phyloP scores from a whole-genome alignment of 768 basidiomycete genomes.

The Leccinum variicolor region DNA sequence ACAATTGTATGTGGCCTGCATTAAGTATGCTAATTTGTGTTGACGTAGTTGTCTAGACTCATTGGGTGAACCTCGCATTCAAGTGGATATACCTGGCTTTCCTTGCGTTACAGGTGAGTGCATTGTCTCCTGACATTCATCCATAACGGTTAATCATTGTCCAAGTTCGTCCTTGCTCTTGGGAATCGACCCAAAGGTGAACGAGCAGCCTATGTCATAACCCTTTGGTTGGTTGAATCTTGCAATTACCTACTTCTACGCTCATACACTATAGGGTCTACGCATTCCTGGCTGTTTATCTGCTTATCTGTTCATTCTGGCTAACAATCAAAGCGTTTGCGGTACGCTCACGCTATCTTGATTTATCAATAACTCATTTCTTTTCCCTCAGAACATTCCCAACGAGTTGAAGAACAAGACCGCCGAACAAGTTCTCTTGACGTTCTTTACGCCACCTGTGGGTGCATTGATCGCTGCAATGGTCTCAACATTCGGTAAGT shows the following conservation, averaged over 20 bases:
- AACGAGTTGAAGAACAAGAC: slow-evolving; percentile 46
- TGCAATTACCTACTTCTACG: neutral
- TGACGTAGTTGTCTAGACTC: slow-evolving; percentile 45
- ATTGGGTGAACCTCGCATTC: slow-evolving; percentile 80
- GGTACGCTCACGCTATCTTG: slow-evolving; percentile 36
- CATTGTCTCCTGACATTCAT: neutral
- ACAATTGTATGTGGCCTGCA: slow-evolving; percentile 51
- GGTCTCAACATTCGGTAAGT: slow-evolving; percentile 79
- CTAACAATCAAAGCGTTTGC: slow-evolving; percentile 77
- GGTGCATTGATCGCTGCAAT: slow-evolving; percentile 84
- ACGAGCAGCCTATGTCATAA: slow-evolving; percentile 62
- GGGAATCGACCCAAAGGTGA: slow-evolving; percentile 91
- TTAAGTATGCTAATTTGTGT: neutral
- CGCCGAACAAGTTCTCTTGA: slow-evolving; percentile 44
- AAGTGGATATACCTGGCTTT: slow-evolving; percentile 88
- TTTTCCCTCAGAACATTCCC: slow-evolving; percentile 48
- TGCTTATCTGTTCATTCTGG: slow-evolving; percentile 84
- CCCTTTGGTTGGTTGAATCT: slow-evolving; percentile 55
- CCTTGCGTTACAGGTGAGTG: slow-evolving; percentile 67
- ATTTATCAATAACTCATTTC: neutral
- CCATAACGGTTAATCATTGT: neutral
- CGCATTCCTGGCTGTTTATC: slow-evolving; percentile 77
- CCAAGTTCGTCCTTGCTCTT: slow-evolving; percentile 64
- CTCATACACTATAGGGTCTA: slow-evolving; percentile 59
- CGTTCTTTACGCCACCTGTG: slow-evolving; percentile 72